phyloP scores from a whole-genome alignment of 169 alveolate genomes.

The Plasmodium chabaudi region DNA sequence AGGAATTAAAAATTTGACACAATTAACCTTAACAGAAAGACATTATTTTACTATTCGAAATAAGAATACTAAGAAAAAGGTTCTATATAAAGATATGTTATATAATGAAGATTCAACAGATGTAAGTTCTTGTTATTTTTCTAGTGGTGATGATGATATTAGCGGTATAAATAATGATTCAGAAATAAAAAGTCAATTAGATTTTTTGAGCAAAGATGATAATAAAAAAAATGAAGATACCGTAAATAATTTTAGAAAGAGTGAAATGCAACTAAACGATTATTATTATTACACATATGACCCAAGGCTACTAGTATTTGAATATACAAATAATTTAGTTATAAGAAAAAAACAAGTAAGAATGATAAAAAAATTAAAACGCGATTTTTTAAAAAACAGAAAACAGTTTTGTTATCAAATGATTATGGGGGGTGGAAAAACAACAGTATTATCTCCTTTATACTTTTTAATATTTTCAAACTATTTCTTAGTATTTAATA shows the following conservation, averaged over 20 bases:
- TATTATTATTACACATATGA: conserved; percentile 81
- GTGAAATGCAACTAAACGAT: neutral
- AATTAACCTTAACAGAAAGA: conserved; percentile 67
- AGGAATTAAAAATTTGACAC: conserved; percentile 67
- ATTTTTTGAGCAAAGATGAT: neutral
- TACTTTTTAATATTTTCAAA: conserved; percentile 74
- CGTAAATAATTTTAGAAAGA: neutral
- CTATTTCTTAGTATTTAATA: conserved; percentile 86
- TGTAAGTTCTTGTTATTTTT: conserved; percentile 67
- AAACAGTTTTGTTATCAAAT: conserved; percentile 92
- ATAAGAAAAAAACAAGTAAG: conserved; percentile 90
- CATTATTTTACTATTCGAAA: conserved; percentile 63
- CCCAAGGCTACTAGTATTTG: conserved; percentile 92
- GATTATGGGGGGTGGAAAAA: conserved; percentile 96
- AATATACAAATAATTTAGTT: conserved; percentile 90
- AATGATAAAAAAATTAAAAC: conserved; percentile 86
- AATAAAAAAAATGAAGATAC: neutral
- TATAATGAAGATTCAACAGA: conserved; percentile 69
- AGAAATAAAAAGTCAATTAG: too few species aligned
- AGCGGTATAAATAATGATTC: neutral
- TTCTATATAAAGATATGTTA: conserved; percentile 35
- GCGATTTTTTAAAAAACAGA: conserved; percentile 82
- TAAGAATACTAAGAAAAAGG: conserved; percentile 28
- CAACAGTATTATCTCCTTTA: conserved; percentile 90
- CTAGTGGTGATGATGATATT: conserved; percentile 45